Base-by-base conservation (phyloP, 2,329 filamentous ascomycete genomes). In the Pyricularia sp. region DNA sequence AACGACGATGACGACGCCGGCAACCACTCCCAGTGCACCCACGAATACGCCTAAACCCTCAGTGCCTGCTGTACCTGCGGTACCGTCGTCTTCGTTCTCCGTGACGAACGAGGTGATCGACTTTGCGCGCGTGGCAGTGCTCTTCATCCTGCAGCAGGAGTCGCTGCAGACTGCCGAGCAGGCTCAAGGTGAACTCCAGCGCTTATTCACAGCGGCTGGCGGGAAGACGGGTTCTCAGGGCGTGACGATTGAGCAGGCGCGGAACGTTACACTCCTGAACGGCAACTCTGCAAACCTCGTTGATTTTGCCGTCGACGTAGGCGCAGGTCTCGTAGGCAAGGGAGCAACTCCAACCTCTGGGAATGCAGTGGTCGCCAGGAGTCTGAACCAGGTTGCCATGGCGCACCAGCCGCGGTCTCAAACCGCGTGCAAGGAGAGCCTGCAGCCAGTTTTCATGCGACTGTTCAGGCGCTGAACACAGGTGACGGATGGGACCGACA, bases 81-180 rank as follows among this genome's bases (percentile, higher is more conserved):
- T 72, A 13, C 69, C 74, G 3, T 71, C 69, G 0, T 86, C 87
- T 63, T 71, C 69, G 1, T 87, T 87, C 62, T 72, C 71, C 0
- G 75, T 84, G 13, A 83, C 82, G 0, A 78, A 86, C 65, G 78
- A 83, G 62, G 79, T 81, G 0, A 75, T 87, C 1, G 86, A 89
- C 70, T 89, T 89, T 75, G 82, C 84, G 0, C 80, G 86, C 3
- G 79, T 87, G 2, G 81, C 80, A 0, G 82, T 89, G 2, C 77
- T 89, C 19, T 88, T 79, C 68, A 77, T 89, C 30, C 75, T 88
- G 2, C 84, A 88, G 70, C 75, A 85, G 68, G 74, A 82, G 65
- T 76, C 73, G 5, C 69, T 86, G 1, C 72, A 76, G 35, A 75
- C 77, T 53, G 86, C 85, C 0, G 78, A 82, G 61, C 73, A 73